phyloP scores from a whole-genome alignment of 257 asterid genomes.

The Solanum virginianum region DNA sequence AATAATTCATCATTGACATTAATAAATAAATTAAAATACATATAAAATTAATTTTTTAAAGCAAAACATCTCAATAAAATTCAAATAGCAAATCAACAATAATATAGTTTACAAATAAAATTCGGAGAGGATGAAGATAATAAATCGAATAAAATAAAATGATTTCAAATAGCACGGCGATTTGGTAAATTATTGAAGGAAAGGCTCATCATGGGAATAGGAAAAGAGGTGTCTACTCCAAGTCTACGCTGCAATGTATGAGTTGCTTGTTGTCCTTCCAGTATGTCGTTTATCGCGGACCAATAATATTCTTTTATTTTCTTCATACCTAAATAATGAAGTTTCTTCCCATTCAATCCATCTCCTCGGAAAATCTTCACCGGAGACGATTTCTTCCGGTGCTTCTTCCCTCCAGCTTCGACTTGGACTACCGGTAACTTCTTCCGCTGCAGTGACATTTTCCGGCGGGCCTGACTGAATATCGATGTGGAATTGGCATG shows the following conservation, averaged over 20 bases:
- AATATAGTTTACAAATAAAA: rapidly evolving
- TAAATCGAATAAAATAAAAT: no score
- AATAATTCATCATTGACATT: neutral
- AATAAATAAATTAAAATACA: neutral
- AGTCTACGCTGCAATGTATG: constrained; percentile 45
- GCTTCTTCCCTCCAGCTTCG: constrained; percentile 24
- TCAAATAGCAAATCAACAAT: neutral
- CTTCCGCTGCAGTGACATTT: constrained; percentile 10
- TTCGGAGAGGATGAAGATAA: neutral
- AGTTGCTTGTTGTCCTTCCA: constrained; percentile 23
- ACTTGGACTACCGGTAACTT: constrained; percentile 41
- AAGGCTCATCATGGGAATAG: constrained; percentile 59
- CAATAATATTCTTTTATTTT: constrained; percentile 32
- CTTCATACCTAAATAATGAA: constrained; percentile 17
- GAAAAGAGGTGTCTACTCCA: constrained; percentile 45
- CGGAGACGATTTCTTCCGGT: constrained; percentile 28
- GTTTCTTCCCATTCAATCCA: constrained; percentile 26
- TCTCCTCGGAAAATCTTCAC: constrained; percentile 28
- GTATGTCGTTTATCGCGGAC: constrained; percentile 21
- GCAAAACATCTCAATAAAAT: neutral
- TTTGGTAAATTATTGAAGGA: constrained; percentile 16
- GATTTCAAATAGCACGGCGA: neutral
- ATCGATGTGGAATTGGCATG: neutral
- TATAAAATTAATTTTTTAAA: neutral
- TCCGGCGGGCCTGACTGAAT: constrained; percentile 14